Conservation (phyloP, 768 basidiomycete species). For the Pisolithus orientalis region DNA sequence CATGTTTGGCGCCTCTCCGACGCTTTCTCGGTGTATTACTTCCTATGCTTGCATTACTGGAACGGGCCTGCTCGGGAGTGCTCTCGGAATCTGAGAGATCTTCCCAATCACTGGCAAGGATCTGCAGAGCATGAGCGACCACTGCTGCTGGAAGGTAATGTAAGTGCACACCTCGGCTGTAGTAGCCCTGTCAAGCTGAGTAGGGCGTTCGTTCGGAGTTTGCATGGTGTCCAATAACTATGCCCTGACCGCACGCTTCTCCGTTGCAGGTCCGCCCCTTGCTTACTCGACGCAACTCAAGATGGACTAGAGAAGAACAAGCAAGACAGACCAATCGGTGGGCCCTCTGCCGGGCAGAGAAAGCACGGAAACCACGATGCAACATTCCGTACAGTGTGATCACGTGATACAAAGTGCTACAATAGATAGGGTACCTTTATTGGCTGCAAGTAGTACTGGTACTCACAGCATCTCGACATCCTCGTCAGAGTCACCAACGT, state of each 20-base stretch:
- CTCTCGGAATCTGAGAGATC: slow-evolving; percentile 22
- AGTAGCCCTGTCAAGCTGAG: not conserved
- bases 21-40: slow-evolving; percentile 24
- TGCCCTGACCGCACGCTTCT: not conserved
- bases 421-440: too few species aligned
- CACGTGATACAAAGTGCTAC: too few species aligned
- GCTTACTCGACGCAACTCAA: too few species aligned
- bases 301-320: too few species aligned
- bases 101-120: slow-evolving; percentile 24
- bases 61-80: slow-evolving; percentile 2
- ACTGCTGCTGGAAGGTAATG: not conserved
- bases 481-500: slow-evolving; percentile 50
- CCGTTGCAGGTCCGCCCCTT: not conserved
- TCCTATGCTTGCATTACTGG: slow-evolving; percentile 8
- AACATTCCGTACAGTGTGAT: too few species aligned
- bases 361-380: too few species aligned
- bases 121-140: too few species aligned
- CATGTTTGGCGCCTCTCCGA: slow-evolving; percentile 15
- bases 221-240: not conserved
- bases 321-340: too few species aligned
- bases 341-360: too few species aligned
- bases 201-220: not conserved
- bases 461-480: slow-evolving; percentile 53
- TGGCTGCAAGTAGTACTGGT: not conserved
- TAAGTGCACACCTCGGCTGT: not conserved